phyloP scores from a whole-genome alignment of 352 stramenopile species.

The Globisporangium polare region DNA sequence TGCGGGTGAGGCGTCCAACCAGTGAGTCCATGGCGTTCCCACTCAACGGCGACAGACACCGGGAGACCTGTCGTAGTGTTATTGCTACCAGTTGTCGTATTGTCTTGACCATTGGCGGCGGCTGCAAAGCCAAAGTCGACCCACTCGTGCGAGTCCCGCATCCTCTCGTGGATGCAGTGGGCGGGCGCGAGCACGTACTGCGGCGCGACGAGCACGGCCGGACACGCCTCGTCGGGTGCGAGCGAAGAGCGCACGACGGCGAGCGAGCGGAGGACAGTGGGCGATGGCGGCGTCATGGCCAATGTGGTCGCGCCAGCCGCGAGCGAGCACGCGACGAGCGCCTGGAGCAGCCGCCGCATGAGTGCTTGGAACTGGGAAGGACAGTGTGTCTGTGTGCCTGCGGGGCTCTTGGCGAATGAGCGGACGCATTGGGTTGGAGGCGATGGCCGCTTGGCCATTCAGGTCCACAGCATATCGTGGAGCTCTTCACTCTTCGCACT shows the following conservation, averaged over 20 bases:
- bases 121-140: neutral
- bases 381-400: too few species aligned
- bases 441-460: too few species aligned
- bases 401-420: too few species aligned
- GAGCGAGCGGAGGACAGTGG: neutral
- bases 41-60: neutral
- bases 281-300: neutral
- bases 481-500: too few species aligned
- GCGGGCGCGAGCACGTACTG: neutral
- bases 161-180: neutral
- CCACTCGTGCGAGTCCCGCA: neutral
- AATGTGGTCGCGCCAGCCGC: neutral
- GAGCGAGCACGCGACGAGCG: neutral
- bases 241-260: neutral
- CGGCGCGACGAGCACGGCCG: neutral
- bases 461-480: too few species aligned
- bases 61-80: neutral
- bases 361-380: too few species aligned
- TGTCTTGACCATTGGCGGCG: neutral
- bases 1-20: neutral
- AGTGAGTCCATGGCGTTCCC: neutral
- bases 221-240: neutral
- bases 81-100: neutral
- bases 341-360: neutral
- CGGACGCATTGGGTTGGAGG: too few species aligned